phyloP scores from a whole-genome alignment of 495 filamentous ascomycete genomes.

The Physcia stellaris region DNA sequence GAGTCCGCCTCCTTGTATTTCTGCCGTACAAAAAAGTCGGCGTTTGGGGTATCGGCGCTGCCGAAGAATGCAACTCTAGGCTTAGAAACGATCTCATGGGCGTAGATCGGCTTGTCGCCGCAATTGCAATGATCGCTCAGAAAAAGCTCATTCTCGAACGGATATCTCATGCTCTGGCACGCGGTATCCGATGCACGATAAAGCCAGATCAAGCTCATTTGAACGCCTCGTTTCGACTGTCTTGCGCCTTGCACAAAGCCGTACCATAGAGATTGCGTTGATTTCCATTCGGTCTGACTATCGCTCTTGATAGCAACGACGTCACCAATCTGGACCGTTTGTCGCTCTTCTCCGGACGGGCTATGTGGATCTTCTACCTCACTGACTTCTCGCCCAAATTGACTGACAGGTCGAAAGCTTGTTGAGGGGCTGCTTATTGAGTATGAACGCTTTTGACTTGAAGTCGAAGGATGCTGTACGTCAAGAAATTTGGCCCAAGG shows the following conservation, averaged over 20 bases:
- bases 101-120: slow-evolving; percentile 28
- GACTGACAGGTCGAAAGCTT: neutral
- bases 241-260: slow-evolving; percentile 48
- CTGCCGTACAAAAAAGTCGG: slow-evolving; percentile 52
- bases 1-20: slow-evolving; percentile 40
- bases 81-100: slow-evolving; percentile 36
- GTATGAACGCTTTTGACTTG: too few species aligned
- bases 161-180: slow-evolving; percentile 49
- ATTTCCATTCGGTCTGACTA: slow-evolving; percentile 41
- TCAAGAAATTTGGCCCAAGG: slow-evolving; percentile 37
- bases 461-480: slow-evolving; percentile 1
- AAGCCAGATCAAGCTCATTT: slow-evolving; percentile 55
- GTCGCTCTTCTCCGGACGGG: neutral
- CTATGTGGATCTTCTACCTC: neutral
- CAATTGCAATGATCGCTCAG: slow-evolving; percentile 68
- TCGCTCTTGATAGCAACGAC: slow-evolving; percentile 35
- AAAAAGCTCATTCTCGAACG: slow-evolving; percentile 57
- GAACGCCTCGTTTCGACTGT: slow-evolving; percentile 18
- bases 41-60: slow-evolving; percentile 21
- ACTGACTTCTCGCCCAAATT: neutral
- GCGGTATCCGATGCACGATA: slow-evolving; percentile 56
- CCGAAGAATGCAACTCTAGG: slow-evolving; percentile 42
- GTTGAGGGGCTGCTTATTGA: too few species aligned
- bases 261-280: slow-evolving; percentile 38
- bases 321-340: slow-evolving; percentile 26